These are phyloP conservation scores for Sophora flavescens DNA, from an alignment of 306 rosid genomes.

Conservation along the genomic window DNA sequence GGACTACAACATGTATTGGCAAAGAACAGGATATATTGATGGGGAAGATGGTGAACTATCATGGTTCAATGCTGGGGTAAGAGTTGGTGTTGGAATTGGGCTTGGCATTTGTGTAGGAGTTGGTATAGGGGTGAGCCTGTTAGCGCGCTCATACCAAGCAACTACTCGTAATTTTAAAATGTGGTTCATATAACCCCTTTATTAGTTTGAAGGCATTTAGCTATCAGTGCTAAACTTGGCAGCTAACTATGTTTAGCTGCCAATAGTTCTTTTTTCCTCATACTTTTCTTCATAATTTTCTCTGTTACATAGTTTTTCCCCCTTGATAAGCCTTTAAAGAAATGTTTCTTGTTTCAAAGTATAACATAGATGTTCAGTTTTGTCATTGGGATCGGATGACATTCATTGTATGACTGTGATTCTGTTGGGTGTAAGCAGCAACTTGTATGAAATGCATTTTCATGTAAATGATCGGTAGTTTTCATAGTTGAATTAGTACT, in stretches of 20 bases:
- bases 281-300: no score
- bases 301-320: conserved; percentile 5
- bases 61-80: conserved; percentile 77
- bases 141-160: conserved; percentile 63
- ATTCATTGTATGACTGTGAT: neutral
- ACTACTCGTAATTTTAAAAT: conserved; percentile 59
- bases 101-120: conserved; percentile 70
- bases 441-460: conserved; percentile 36
- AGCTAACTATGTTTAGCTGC: conserved; percentile 46
- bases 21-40: conserved; percentile 52
- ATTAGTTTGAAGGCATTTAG: conserved; percentile 38
- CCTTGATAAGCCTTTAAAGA: conserved; percentile 30
- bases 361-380: conserved; percentile 7
- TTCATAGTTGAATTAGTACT: conserved; percentile 28
- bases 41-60: conserved; percentile 73
- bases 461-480: conserved; percentile 41
- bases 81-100: conserved; percentile 81
- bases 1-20: conserved; percentile 54
- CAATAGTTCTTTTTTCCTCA: conserved; percentile 3
- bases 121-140: conserved; percentile 64
- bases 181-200: conserved; percentile 48
- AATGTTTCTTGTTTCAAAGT: conserved; percentile 42
- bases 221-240: conserved; percentile 37
- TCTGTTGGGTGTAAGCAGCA: conserved; percentile 7
- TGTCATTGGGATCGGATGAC: conserved; percentile 7